Base-by-base conservation (phyloP, 495 filamentous ascomycete species). In the Penicillium soppii region DNA sequence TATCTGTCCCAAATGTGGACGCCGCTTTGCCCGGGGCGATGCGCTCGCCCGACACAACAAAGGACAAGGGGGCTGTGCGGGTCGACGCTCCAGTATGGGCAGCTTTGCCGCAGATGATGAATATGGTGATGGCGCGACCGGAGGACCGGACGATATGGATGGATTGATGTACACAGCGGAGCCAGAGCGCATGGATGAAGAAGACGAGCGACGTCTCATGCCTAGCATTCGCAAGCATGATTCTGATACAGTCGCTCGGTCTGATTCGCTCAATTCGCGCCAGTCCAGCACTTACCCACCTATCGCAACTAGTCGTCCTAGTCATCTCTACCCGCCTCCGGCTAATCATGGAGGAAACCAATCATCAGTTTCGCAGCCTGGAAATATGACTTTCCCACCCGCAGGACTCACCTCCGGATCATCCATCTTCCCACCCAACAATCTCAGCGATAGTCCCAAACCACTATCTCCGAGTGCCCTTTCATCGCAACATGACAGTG, bases 31-130 rank as follows among this genome's bases (percentile, higher is more conserved):
- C 23, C 87, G 94, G 50, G 94, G 94, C 5, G 94, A 99, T 71
- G 94, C 94, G 13, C 70, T 99, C 20, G 94, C 94, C 23, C 82
- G 94, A 39, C 94, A 99, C 65, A 94, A 89, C 61, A 97, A 97
- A 69, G 94, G 95, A 17, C 90, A 92, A 56, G 94, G 92, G 23
- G 94, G 94, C 25, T 99, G 94, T 65, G 94, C 95, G 19, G 94
- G 94, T 37, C 82, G 94, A 39, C 76, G 94, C 50, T 81, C 88
- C 20, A 97, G 90, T 62, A 87, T 92, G 80, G 88, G 89, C 20
- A 86, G 90, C 65, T 94, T 91, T 63, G 85, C 79, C 4, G 83
- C 83, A 12, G 91, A 95, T 38, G 92, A 92, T 38, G 86, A 91
- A 42, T 82, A 81, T 40, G 79, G 77, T 1, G 87, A 86, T 27